Evolutionary conservation across 2,329 filamentous ascomycete species (phyloP).

Genomic region (Pseudogymnoascus sp.): DNA sequence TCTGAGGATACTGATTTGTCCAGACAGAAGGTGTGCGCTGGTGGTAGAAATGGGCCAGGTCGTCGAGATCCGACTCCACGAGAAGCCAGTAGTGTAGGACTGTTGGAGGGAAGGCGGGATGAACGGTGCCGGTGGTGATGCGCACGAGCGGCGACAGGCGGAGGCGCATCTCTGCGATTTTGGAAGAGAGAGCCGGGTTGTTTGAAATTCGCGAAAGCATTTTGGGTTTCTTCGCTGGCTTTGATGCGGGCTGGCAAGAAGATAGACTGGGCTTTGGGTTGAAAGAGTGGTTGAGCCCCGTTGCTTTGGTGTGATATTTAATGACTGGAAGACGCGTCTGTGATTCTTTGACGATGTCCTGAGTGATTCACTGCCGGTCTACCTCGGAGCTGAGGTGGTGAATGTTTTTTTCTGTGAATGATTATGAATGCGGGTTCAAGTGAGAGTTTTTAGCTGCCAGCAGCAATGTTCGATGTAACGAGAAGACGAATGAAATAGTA

Average conservation of each 20-base stretch:
- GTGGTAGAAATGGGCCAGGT: slow-evolving; percentile 65
- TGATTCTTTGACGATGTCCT: not conserved
- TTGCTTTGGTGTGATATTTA: not conserved
- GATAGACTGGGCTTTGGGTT: not conserved
- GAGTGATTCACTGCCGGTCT: not conserved
- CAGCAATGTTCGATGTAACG: not conserved
- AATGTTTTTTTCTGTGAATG: not conserved
- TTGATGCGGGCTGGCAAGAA: not conserved
- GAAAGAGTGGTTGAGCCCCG: not conserved
- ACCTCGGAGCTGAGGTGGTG: not conserved
- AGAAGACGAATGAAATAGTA: not conserved
- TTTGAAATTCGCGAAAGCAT: slow-evolving; percentile 18
- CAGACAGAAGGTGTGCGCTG: slow-evolving; percentile 53
- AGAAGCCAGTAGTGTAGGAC: slow-evolving; percentile 68
- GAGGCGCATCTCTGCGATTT: slow-evolving; percentile 59
- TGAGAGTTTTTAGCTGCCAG: not conserved
- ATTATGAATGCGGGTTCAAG: not conserved
- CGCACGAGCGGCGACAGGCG: slow-evolving; percentile 60
- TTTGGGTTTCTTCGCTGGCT: not conserved
- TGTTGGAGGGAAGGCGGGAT: slow-evolving; percentile 57
- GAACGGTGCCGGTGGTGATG: slow-evolving; percentile 52
- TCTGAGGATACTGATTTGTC: slow-evolving; percentile 57
- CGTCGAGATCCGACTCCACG: slow-evolving; percentile 62
- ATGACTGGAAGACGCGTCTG: not conserved
- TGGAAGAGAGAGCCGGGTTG: slow-evolving; percentile 49